A percentile compares a stretch with the other conserved stretches of the same genome.
Conservation (phyloP, 805 yeast species). For the Candida ficus region DNA sequence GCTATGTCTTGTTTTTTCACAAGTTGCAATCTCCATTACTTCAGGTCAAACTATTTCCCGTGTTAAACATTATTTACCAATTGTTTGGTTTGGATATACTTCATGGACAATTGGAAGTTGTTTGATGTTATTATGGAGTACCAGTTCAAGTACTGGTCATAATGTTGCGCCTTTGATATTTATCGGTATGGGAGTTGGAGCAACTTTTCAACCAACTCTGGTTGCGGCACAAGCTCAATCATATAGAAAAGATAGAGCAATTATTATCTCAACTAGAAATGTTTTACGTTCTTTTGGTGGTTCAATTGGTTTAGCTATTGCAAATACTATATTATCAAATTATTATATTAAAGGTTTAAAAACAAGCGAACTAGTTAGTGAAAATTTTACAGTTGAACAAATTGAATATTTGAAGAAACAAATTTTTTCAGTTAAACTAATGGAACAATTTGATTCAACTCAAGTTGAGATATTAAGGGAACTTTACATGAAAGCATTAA, state of each 20-base stretch:
- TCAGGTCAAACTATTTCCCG: conserved; percentile 9
- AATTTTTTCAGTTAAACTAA: not conserved
- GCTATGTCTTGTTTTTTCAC: conserved; percentile 8
- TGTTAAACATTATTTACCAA: conserved; percentile 3
- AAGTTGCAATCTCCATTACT: conserved; percentile 1
- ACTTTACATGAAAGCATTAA: conserved; percentile 1
- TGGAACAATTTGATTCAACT: not conserved
- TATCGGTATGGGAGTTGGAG: conserved; percentile 33
- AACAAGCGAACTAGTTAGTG: not conserved
- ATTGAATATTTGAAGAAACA: not conserved
- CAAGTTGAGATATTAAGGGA: not conserved
- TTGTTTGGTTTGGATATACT: conserved; percentile 26
- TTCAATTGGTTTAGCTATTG: conserved; percentile 48
- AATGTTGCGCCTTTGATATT: conserved; percentile 29
- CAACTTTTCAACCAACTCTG: conserved; percentile 13
- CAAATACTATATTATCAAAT: conserved; percentile 10
- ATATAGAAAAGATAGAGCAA: conserved; percentile 46
- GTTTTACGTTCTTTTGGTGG: conserved; percentile 55
- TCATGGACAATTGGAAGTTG: conserved; percentile 19
- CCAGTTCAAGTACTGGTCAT: conserved; percentile 30
- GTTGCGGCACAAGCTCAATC: conserved; percentile 52
- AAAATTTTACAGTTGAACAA: not conserved
- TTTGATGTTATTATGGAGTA: conserved; percentile 10
- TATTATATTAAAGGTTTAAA: not conserved
- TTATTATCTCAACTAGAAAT: conserved; percentile 52